Percentiles rank a stretch among this genome's conserved stretches.
These are phyloP conservation scores for Paraconiothyrium sp. DNA, from an alignment of 2,329 filamentous ascomycete species.

Conservation along the genomic window DNA sequence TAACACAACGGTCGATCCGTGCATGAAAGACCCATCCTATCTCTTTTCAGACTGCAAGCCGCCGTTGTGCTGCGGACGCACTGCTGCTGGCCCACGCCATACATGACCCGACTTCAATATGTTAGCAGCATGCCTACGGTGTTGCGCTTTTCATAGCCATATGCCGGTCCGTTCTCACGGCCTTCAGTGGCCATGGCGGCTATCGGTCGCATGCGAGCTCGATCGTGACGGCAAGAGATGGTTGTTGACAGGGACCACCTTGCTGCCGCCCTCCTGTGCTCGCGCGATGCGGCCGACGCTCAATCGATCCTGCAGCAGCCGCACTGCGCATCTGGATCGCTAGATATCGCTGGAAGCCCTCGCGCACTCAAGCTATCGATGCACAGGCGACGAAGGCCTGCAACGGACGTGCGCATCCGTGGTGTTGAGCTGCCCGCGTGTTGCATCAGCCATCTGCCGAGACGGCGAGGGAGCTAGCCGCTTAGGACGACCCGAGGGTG, in stretches of 20 bases:
- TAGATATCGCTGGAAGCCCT: not conserved
- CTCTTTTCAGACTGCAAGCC: conserved; percentile 5
- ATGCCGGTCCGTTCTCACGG: too few species aligned
- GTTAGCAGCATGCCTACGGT: too few species aligned
- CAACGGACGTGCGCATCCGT: not conserved
- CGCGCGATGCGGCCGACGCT: not conserved
- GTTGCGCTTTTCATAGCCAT: not conserved
- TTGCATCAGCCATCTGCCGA: conserved; percentile 8
- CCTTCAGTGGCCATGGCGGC: too few species aligned
- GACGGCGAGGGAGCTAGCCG: conserved; percentile 9
- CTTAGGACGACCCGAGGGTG: conserved; percentile 17
- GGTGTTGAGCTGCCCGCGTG: not conserved
- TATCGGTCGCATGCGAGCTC: too few species aligned
- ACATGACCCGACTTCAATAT: too few species aligned
- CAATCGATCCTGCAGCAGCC: conserved; percentile 10
- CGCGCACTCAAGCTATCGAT: not conserved
- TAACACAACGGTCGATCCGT: conserved; percentile 15
- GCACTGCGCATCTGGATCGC: too few species aligned
- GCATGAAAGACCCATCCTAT: conserved; percentile 10
- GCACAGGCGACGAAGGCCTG: not conserved
- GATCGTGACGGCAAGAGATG: too few species aligned
- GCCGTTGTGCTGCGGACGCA: not conserved
- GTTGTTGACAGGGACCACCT: not conserved
- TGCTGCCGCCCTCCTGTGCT: not conserved
- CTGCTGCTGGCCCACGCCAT: not conserved